Evolutionary conservation across 768 basidiomycete species (phyloP), one percentile per base, ranked within the genome.

Genomic region (Lanmaoa pseudosensibilis): DNA sequence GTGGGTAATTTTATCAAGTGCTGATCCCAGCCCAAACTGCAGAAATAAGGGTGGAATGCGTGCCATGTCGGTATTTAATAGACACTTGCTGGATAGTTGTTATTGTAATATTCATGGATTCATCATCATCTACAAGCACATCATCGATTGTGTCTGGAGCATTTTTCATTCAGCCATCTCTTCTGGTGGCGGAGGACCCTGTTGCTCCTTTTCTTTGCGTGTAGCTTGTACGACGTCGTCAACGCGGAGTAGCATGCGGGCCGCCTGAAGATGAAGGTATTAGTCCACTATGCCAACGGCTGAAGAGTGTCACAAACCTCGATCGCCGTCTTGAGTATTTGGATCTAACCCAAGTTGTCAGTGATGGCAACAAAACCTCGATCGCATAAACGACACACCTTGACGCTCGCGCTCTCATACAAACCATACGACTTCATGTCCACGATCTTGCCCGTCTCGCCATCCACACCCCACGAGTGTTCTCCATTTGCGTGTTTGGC

Each of bases 271-370:
- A 34, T 10, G 21, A 23, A 27, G n/a, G 27, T 0, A 39, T 60
- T 5, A 58, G 52, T 21, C 16, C 6, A 45, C 19, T 8, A 33
- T 45, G n/a, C 44, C 55, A 39, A 15, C 44, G n/a, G 25, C n/a
- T 3, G 0, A 10, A 30, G 33, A 47, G 10, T n/a, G n/a, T 9
- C 34, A 40, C 72, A 55, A 52, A 86, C 88, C 83, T 99, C 94
- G 65, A 98, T 88, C 18, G 97, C 95, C 9, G 95, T 99, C 82
- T 98, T 98, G 68, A 96, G 77, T 10, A 87, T 98, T 80, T 98
- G 96, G 36, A 96, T 88, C 89, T 88, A 60, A 2, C 25, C n/a
- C 2, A 0, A n/a, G 23, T 11, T 0, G 19, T 62, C 23, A 55
- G 46, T n/a, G 34, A 44, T 37, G 36, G 23, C 10, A 21, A 10